Percentiles rank a stretch among this genome's conserved stretches.
These are phyloP conservation scores for Coemansia sp. DNA, from an alignment of 192 early-diverging fungal genomes.

Conservation along the genomic window DNA sequence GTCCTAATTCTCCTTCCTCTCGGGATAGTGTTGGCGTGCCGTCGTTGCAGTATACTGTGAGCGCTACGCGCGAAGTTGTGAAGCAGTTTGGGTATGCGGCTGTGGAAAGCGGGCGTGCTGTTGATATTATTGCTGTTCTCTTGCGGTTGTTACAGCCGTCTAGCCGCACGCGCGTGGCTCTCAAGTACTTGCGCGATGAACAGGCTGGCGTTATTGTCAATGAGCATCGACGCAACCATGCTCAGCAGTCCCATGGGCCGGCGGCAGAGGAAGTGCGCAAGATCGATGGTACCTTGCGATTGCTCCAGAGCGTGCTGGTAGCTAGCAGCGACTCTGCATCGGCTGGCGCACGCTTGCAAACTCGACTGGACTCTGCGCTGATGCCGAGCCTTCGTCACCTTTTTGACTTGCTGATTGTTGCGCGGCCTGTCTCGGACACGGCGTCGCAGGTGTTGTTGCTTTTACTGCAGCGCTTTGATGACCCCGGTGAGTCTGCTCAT, in stretches of 20 bases:
- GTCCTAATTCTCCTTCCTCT: neutral
- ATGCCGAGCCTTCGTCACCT: slow-evolving; percentile 28
- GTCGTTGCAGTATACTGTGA: slow-evolving; percentile 5
- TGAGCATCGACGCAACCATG: slow-evolving; percentile 3
- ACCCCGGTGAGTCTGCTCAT: neutral
- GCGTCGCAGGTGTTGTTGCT: slow-evolving; percentile 39
- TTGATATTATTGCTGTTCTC: slow-evolving; percentile 20
- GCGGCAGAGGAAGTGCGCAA: slow-evolving; percentile 25
- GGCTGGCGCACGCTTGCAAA: neutral
- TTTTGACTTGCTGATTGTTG: slow-evolving; percentile 41
- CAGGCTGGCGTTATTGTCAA: slow-evolving; percentile 22
- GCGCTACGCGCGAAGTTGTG: slow-evolving; percentile 18
- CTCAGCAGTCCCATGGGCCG: neutral
- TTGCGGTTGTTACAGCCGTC: slow-evolving; percentile 34
- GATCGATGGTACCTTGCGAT: slow-evolving; percentile 26
- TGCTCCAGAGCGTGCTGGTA: slow-evolving; percentile 34
- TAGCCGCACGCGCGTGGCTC: slow-evolving; percentile 19
- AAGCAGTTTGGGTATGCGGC: slow-evolving; percentile 43
- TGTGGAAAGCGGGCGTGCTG: slow-evolving; percentile 16
- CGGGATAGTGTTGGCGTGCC: neutral
- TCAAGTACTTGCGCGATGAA: slow-evolving; percentile 41
- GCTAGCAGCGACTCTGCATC: slow-evolving; percentile 9
- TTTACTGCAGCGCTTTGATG: slow-evolving; percentile 44
- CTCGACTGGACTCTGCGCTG: slow-evolving; percentile 26
- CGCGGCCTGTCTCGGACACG: slow-evolving; percentile 36